A percentile compares a stretch with the other conserved stretches of the same genome.
Evolutionary conservation across 495 filamentous ascomycete genomes (phyloP).

Genomic region (Bacidia gigantensis): DNA sequence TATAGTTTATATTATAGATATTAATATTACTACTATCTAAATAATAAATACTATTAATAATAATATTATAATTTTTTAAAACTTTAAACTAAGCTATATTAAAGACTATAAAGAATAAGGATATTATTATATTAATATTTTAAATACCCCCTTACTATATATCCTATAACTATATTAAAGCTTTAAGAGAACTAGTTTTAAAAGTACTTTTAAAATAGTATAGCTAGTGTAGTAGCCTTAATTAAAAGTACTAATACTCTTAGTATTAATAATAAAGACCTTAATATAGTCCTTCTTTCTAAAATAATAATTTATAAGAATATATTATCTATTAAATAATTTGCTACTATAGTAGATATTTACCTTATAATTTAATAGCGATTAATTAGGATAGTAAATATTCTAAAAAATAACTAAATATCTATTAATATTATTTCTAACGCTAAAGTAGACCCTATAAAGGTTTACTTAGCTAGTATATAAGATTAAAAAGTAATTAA

Average conservation of each 20-base stretch:
- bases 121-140: not conserved
- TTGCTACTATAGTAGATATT: not conserved
- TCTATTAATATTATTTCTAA: not conserved
- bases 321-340: not conserved
- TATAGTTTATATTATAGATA: not conserved
- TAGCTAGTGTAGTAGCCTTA: too few relatives aligned
- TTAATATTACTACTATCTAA: not conserved
- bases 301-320: not conserved
- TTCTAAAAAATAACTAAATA: not conserved
- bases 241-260: too few relatives aligned
- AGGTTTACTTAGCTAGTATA: not conserved
- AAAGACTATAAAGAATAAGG: not conserved
- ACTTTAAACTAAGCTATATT: not conserved
- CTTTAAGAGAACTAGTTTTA: not conserved
- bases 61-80: not conserved
- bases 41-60: not conserved
- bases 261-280: too few relatives aligned
- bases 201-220: too few relatives aligned
- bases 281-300: not conserved
- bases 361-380: not conserved
- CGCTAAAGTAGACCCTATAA: not conserved
- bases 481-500: constrained; percentile 2
- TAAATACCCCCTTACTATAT: not conserved
- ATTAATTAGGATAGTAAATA: not conserved
- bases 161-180: not conserved